Percentiles rank a stretch among this genome's conserved stretches.
These are phyloP conservation scores for Chlorella vulgaris DNA, from an alignment of 139 green algal genomes.

Conservation along the genomic window DNA sequence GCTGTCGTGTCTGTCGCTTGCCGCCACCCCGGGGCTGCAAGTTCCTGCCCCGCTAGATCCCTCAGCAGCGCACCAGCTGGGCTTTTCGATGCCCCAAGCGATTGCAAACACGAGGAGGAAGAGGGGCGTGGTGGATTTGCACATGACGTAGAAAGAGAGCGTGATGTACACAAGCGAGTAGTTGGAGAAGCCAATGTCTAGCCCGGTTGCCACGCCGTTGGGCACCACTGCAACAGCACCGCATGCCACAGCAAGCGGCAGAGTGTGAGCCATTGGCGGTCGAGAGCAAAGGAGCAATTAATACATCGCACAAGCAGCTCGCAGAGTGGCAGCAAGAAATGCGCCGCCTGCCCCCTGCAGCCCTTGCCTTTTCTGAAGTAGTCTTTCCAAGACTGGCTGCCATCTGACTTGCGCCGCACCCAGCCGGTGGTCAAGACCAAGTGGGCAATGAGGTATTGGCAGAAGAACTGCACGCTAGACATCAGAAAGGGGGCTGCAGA, in stretches of 20 bases:
- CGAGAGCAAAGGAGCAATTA: not conserved
- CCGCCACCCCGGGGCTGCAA: not conserved
- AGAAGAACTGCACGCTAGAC: constrained; percentile 74
- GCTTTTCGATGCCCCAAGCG: constrained; percentile 83
- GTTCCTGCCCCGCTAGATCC: no score
- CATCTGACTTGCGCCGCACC: constrained; percentile 35
- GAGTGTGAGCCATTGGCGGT: not conserved
- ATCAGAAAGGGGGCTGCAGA: constrained; percentile 67
- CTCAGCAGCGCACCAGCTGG: constrained; percentile 30
- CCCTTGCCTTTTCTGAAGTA: constrained; percentile 41
- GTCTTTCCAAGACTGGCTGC: constrained; percentile 58
- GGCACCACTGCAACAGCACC: constrained; percentile 71
- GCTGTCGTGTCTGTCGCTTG: not conserved
- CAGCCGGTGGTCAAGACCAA: constrained; percentile 54
- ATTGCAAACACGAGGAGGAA: constrained; percentile 96
- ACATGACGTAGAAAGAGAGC: constrained; percentile 96
- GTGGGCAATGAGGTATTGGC: constrained; percentile 71
- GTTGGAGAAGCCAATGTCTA: constrained; percentile 96
- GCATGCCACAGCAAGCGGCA: not conserved
- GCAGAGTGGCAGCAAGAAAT: not conserved
- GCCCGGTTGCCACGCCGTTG: constrained; percentile 85
- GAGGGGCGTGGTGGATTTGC: constrained; percentile 89
- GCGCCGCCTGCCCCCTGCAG: not conserved
- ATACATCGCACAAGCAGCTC: not conserved
- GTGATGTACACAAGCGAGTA: constrained; percentile 89